Evolutionary conservation across 768 basidiomycete species (phyloP).

Genomic region (Amanita subjunquillea): DNA sequence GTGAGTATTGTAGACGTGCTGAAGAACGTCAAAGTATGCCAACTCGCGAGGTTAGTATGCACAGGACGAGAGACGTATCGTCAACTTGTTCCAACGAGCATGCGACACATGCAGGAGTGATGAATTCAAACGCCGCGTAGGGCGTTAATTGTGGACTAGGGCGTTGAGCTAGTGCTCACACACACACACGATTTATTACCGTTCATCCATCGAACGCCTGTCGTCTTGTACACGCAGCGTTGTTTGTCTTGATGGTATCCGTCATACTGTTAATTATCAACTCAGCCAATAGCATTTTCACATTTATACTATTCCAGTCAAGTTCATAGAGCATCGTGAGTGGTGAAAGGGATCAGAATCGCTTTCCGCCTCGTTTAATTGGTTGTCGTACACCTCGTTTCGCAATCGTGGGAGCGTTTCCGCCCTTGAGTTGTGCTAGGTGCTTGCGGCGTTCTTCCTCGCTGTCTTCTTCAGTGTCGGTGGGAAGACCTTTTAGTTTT

Average conservation of each 20-base stretch:
- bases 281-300: neutral
- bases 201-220: no score
- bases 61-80: slow-evolving; percentile 42
- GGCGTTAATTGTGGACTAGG: neutral
- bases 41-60: slow-evolving; percentile 17
- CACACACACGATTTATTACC: no score
- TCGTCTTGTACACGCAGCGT: neutral
- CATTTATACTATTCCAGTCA: neutral
- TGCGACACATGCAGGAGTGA: slow-evolving; percentile 45
- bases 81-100: slow-evolving; percentile 55
- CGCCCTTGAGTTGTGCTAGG: slow-evolving; percentile 11
- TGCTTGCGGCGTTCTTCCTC: slow-evolving; percentile 39
- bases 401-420: slow-evolving; percentile 18
- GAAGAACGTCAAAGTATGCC: neutral
- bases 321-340: neutral
- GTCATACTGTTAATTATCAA: no score
- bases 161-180: neutral
- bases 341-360: slow-evolving; percentile 36
- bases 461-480: slow-evolving; percentile 43
- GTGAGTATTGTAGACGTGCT: slow-evolving; percentile 16
- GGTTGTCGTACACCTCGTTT: slow-evolving; percentile 60
- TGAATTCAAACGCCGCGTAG: slow-evolving; percentile 15
- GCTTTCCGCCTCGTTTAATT: slow-evolving; percentile 64
- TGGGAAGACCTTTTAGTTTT: slow-evolving; percentile 29
- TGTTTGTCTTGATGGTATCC: neutral